Conservation (phyloP, 768 basidiomycete genomes). For the Suillus bovinus region DNA sequence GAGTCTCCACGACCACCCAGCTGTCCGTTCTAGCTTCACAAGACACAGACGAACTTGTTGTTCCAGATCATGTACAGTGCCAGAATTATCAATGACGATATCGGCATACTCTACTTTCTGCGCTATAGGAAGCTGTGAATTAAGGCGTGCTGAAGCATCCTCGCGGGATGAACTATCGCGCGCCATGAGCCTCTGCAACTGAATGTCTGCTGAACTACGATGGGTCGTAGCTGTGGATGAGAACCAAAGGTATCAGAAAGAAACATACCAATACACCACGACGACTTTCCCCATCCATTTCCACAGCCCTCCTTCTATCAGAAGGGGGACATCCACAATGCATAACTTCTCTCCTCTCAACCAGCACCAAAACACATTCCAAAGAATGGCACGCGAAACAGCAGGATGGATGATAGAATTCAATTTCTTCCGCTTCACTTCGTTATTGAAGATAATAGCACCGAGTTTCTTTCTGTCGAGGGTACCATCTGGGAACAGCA, state of each 20-base stretch:
- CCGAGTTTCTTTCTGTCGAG: conserved; percentile 87
- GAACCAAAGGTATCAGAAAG: not conserved
- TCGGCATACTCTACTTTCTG: conserved; percentile 87
- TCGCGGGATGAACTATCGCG: conserved; percentile 67
- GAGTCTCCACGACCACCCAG: conserved; percentile 61
- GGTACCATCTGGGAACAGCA: conserved; percentile 67
- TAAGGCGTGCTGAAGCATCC: conserved; percentile 73
- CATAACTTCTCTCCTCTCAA: conserved; percentile 74
- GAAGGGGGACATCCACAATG: conserved; percentile 86
- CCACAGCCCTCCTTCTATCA: conserved; percentile 89
- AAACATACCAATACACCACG: conserved; percentile 86
- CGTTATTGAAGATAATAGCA: conserved; percentile 80
- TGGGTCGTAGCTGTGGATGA: not conserved
- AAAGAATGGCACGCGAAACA: conserved; percentile 77
- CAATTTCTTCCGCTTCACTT: conserved; percentile 64
- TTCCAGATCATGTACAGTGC: conserved; percentile 66
- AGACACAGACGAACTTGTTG: conserved; percentile 44
- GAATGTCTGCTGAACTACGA: conserved; percentile 74
- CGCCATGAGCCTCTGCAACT: conserved; percentile 78
- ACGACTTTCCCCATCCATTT: conserved; percentile 80
- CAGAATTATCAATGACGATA: conserved; percentile 86
- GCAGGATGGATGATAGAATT: conserved; percentile 92
- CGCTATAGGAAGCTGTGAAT: conserved; percentile 77
- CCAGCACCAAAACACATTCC: conserved; percentile 71
- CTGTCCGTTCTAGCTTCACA: conserved; percentile 41